Base-by-base conservation (phyloP, 768 basidiomycete species). In the Mycena capillaripes region DNA sequence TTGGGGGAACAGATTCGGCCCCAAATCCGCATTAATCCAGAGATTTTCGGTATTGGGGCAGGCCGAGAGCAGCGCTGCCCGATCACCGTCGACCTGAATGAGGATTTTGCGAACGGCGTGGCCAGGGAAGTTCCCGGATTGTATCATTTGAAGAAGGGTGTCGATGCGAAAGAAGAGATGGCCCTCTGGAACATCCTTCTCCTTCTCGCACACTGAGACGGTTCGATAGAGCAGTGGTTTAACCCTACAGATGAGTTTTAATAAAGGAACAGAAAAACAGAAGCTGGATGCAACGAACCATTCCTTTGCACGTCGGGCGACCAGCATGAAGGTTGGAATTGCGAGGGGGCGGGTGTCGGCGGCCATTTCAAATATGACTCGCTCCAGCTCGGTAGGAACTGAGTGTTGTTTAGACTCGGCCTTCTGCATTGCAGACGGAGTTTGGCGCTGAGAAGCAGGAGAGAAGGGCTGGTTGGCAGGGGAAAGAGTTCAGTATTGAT, bases 331-430 rank as follows among this genome's bases (percentile, higher is more conserved):
- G n/a, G 19, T 23, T 5, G 32, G 44, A 46, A 62, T 62, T 21
- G 61, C 17, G 2, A 27, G 12, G 8, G 61, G 61, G 44, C 46
- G 61, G 4, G 19, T 32, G 19, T 34, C 38, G n/a, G 61, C 61
- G 11, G 29, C 42, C 30, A 34, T 62, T 40, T 62, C 44, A 17
- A 62, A 62, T 16, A 62, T 48, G 3, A 11, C 10, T 48, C 61
- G 61, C 32, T 62, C 61, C 46, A 62, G 27, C 21, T 62, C 61
- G 61, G 16, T 50, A 46, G 61, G 29, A 62, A 44, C 9, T 50
- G 10, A 25, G 48, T 27, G 4, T 11, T 25, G 25, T 25, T 27
- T 11, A 25, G 48, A 50, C 14, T 50, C 25, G 23, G 25, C 11
- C 10, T 50, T 50, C 48, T 50, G 48, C 48, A 50, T 50, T 11